Evolutionary conservation across 1,284 basidiomycete species (phyloP).

Genomic region (Ceratobasidium sp.): DNA sequence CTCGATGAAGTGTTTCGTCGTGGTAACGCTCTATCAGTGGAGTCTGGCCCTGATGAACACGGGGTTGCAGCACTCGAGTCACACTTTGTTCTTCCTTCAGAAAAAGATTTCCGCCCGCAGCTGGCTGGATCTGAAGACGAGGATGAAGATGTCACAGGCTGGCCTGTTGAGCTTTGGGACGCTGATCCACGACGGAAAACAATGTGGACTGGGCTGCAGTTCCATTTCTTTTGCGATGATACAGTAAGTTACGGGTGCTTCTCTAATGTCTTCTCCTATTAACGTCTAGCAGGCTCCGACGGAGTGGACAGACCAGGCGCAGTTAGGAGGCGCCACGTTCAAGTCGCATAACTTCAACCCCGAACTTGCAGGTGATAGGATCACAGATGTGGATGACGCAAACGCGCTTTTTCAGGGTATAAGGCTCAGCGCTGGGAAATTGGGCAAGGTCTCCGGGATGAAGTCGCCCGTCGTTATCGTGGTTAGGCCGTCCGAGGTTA

Average conservation of each 20-base stretch:
- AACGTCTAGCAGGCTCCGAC: constrained; percentile 7
- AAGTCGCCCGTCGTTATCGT: constrained; percentile 32
- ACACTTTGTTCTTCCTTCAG: constrained; percentile 26
- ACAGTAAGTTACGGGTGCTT: not conserved
- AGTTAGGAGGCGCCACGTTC: constrained; percentile 34
- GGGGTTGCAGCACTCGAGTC: constrained; percentile 30
- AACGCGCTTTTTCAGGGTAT: constrained; percentile 22
- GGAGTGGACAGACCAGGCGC: constrained; percentile 37
- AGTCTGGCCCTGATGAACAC: constrained; percentile 31
- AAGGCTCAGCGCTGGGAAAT: constrained; percentile 12
- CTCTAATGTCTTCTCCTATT: not conserved
- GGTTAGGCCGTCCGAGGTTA: constrained; percentile 29
- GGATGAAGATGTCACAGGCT: constrained; percentile 35
- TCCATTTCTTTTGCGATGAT: constrained; percentile 40
- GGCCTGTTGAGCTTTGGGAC: constrained; percentile 38
- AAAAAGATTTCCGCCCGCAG: constrained; percentile 24
- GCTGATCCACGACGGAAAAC: constrained; percentile 8
- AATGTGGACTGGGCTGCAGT: constrained; percentile 34
- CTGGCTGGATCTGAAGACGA: constrained; percentile 16
- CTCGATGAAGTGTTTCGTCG: constrained; percentile 39
- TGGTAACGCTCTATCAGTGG: constrained; percentile 15
- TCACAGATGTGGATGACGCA: constrained; percentile 14
- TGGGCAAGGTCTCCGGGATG: constrained; percentile 23
- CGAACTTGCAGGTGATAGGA: not conserved
- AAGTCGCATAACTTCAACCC: constrained; percentile 38